These are phyloP conservation scores for Rubus idaeus DNA, from an alignment of 306 rosid species.

Conservation along the genomic window DNA sequence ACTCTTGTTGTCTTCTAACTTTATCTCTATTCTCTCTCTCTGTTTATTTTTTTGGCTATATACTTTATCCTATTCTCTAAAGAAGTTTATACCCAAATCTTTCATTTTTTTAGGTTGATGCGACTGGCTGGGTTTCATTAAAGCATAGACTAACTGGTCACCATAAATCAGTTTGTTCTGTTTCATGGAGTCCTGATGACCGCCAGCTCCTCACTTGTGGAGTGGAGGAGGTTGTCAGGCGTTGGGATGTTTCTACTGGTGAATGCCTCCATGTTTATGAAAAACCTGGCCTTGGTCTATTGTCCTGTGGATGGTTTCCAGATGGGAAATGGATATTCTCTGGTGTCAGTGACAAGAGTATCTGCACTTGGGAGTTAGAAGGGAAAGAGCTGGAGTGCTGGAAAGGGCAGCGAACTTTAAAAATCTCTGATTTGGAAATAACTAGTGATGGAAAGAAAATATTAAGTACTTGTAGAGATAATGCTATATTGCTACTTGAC, in stretches of 20 bases:
- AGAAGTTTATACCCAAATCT: not conserved
- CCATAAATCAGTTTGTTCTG: slow-evolving; percentile 70
- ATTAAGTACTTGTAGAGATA: slow-evolving; percentile 69
- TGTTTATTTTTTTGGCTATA: too few species aligned
- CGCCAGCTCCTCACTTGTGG: slow-evolving; percentile 91
- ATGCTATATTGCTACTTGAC: slow-evolving; percentile 63
- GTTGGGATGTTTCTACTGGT: slow-evolving; percentile 90
- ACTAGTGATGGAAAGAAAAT: slow-evolving; percentile 70
- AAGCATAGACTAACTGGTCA: slow-evolving; percentile 88
- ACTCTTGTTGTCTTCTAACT: not conserved
- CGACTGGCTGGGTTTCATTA: slow-evolving; percentile 46
- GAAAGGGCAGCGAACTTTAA: slow-evolving; percentile 79
- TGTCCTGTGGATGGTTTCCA: slow-evolving; percentile 94
- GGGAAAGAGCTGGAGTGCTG: slow-evolving; percentile 95
- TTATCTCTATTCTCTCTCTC: not conserved
- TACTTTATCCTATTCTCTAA: not conserved
- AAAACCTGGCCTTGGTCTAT: slow-evolving; percentile 62
- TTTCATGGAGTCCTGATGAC: slow-evolving; percentile 94
- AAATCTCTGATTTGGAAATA: slow-evolving; percentile 88
- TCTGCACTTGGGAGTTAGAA: slow-evolving; percentile 90
- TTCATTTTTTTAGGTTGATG: slow-evolving; percentile 54
- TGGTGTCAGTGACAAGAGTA: slow-evolving; percentile 86
- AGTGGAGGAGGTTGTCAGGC: slow-evolving; percentile 83
- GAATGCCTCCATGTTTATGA: slow-evolving; percentile 84
- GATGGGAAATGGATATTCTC: slow-evolving; percentile 76